Percentiles rank a stretch among this genome's conserved stretches.
Evolutionary conservation across 805 yeast species (phyloP).

Genomic region (Spathaspora passalidarum): DNA sequence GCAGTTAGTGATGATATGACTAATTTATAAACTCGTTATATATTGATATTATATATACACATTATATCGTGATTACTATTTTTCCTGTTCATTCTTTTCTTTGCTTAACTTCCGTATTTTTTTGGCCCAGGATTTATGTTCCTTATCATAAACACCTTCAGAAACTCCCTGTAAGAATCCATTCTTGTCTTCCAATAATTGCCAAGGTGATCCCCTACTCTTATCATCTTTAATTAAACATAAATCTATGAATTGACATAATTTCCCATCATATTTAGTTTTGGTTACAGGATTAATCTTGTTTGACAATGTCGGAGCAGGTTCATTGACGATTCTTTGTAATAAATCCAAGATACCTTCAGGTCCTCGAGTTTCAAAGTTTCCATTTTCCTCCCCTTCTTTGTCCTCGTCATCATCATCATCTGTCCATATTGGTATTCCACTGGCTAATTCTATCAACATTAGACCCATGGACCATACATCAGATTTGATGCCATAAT

Average conservation of each 20-base stretch:
- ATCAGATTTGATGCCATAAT: conserved; percentile 92
- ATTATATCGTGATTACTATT: background rate
- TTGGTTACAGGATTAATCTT: conserved; percentile 28
- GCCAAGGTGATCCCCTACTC: conserved; percentile 70
- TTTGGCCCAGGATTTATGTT: conserved; percentile 41
- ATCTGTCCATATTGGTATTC: conserved; percentile 73
- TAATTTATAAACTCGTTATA: conserved; percentile 3
- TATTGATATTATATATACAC: background rate
- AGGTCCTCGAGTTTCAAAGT: conserved; percentile 43
- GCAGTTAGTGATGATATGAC: conserved; percentile 52
- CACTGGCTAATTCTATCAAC: conserved; percentile 84
- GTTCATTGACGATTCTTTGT: conserved; percentile 91
- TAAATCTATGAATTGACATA: conserved; percentile 67
- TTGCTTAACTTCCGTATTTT: conserved; percentile 31
- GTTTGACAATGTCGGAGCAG: conserved; percentile 65
- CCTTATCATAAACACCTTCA: conserved; percentile 31
- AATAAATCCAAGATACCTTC: conserved; percentile 86
- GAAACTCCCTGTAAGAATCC: conserved; percentile 31
- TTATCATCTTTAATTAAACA: conserved; percentile 71
- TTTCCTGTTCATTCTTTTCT: conserved; percentile 15
- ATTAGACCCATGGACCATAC: conserved; percentile 96
- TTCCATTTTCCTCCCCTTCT: background rate
- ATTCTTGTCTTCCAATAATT: conserved; percentile 44
- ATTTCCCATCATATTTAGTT: conserved; percentile 37
- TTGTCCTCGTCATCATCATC: conserved; percentile 26